These are phyloP conservation scores for Daedaleopsis sinensis DNA, from an alignment of 768 basidiomycete genomes.

Conservation along the genomic window DNA sequence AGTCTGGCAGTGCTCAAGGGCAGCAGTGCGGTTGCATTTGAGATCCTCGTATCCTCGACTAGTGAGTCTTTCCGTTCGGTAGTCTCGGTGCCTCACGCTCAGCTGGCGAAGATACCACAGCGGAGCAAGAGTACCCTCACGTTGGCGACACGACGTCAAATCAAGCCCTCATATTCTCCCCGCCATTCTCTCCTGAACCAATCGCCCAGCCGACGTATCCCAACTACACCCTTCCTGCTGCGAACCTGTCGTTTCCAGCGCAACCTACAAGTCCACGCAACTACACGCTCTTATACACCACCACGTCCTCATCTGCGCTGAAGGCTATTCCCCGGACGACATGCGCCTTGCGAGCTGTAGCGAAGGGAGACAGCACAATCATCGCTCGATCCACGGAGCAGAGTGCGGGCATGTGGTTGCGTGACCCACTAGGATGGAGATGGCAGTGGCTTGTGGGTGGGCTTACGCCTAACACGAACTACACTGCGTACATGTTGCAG, in stretches of 20 bases:
- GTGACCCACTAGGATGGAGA: slow-evolving; percentile 62
- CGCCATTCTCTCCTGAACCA: slow-evolving; percentile 40
- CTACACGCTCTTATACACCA: slow-evolving; percentile 57
- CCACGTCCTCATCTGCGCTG: slow-evolving; percentile 45
- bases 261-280: slow-evolving; percentile 39
- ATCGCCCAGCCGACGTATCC: slow-evolving; percentile 55
- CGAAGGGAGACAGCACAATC: slow-evolving; percentile 10
- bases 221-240: slow-evolving; percentile 72
- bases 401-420: slow-evolving; percentile 57
- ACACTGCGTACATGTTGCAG: slow-evolving; percentile 71
- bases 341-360: slow-evolving; percentile 53
- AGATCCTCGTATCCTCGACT: slow-evolving; percentile 56
- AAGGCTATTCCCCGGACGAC: slow-evolving; percentile 54
- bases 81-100: not conserved
- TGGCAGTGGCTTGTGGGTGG: slow-evolving; percentile 67
- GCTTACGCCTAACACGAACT: slow-evolving; percentile 69
- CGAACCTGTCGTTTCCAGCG: slow-evolving; percentile 50
- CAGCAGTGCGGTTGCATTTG: slow-evolving; percentile 46
- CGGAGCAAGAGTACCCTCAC: slow-evolving; percentile 40
- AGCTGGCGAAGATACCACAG: not conserved
- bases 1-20: slow-evolving; percentile 50
- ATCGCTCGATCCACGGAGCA: slow-evolving; percentile 40
- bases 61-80: slow-evolving; percentile 19
- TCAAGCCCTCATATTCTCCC: slow-evolving; percentile 74
- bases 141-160: slow-evolving; percentile 77